phyloP scores from a whole-genome alignment of 768 basidiomycete species.

The Leccinum longicurvipes region DNA sequence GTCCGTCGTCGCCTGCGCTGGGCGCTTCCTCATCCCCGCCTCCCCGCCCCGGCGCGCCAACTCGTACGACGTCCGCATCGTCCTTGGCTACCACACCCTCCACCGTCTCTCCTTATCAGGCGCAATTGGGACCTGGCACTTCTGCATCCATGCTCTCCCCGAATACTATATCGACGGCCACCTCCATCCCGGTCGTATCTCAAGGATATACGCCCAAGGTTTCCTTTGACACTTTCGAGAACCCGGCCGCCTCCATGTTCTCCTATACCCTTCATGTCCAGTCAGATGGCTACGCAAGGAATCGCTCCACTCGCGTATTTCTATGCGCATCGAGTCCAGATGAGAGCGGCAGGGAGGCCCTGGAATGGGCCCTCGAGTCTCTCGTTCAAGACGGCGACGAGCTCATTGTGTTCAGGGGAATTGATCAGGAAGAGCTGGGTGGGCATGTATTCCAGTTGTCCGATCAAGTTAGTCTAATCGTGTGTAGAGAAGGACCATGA shows the following conservation, averaged over 20 bases:
- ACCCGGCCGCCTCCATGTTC: slow-evolving; percentile 78
- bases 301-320: slow-evolving; percentile 78
- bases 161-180: slow-evolving; percentile 13
- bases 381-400: slow-evolving; percentile 90
- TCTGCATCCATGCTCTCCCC: slow-evolving; percentile 17
- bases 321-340: slow-evolving; percentile 86
- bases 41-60: slow-evolving; percentile 10
- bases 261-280: slow-evolving; percentile 85
- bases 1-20: slow-evolving; percentile 19
- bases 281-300: slow-evolving; percentile 74
- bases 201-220: slow-evolving; percentile 46
- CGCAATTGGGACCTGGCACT: slow-evolving; percentile 10
- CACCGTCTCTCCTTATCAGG: slow-evolving; percentile 20
- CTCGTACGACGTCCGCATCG: slow-evolving; percentile 15
- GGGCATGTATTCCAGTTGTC: slow-evolving; percentile 12
- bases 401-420: slow-evolving; percentile 85
- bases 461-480: neutral
- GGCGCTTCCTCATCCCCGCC: slow-evolving; percentile 25
- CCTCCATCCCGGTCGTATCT: slow-evolving; percentile 20
- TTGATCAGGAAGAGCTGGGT: slow-evolving; percentile 86
- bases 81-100: slow-evolving; percentile 17
- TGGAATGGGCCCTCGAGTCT: slow-evolving; percentile 89
- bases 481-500: slow-evolving; percentile 69
- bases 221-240: slow-evolving; percentile 87
- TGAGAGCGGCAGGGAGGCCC: slow-evolving; percentile 82